Percentiles rank a stretch among this genome's conserved stretches.
These are phyloP conservation scores for Diaporthe australafricana DNA, from an alignment of 2,329 filamentous ascomycete genomes.

Conservation along the genomic window DNA sequence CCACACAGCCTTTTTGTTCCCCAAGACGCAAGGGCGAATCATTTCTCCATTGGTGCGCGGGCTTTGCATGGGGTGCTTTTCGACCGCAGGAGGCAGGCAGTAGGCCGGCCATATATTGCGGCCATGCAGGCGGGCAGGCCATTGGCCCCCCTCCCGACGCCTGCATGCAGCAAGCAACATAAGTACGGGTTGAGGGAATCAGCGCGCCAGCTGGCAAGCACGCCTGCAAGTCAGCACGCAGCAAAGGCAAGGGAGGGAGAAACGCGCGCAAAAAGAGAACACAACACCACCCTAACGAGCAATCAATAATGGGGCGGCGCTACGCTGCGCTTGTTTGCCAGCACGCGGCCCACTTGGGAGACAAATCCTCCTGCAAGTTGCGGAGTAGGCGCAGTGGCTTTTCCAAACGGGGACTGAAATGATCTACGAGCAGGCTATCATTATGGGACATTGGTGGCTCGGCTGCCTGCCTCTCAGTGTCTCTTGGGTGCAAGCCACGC, in stretches of 20 bases:
- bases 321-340: constrained; percentile 17
- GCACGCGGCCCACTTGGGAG: neutral
- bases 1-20: constrained; percentile 4
- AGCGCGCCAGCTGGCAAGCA: constrained; percentile 4
- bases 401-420: neutral
- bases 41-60: constrained; percentile 26
- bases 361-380: constrained; percentile 12
- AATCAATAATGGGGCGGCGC: neutral
- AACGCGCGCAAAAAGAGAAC: constrained; percentile 9
- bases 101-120: constrained; percentile 22
- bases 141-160: constrained; percentile 14
- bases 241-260: constrained; percentile 12
- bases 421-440: neutral
- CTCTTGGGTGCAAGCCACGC: neutral
- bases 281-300: neutral
- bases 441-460: constrained; percentile 1
- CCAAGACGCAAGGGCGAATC: constrained; percentile 16
- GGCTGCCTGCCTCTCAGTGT: neutral
- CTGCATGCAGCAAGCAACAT: constrained; percentile 16
- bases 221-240: constrained; percentile 3
- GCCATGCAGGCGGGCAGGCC: constrained; percentile 19
- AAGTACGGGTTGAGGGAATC: constrained; percentile 7
- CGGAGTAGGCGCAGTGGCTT: constrained; percentile 17
- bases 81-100: constrained; percentile 25
- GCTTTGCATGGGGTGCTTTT: constrained; percentile 22